Evolutionary conservation across 129 eudicot genomes (phyloP), one percentile per base, ranked within the genome.

Genomic region (Chrysanthemum lavandulifolium): DNA sequence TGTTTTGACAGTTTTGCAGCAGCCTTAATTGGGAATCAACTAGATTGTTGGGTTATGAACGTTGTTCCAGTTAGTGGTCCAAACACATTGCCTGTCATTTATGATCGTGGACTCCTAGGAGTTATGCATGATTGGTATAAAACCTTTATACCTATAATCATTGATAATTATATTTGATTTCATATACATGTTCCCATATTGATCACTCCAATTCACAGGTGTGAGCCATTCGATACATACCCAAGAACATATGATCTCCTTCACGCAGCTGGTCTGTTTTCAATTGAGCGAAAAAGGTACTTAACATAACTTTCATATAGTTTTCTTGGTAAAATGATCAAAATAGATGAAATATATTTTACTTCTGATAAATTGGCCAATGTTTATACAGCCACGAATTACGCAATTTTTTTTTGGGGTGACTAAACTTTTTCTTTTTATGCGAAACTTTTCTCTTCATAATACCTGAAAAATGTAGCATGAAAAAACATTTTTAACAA

Each of bases 41-140:
- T 94, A 70, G 97, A 94, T 83, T 86, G 97, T 68, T 94, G 99
- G 99, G 99, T 94, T 68, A 72, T 94, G 79, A 94, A 94, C 55
- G 99, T 90, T 66, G 93, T 94, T 78, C 97, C 97, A 65, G 85
- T 86, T 75, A 90, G 96, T 65, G 99, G 96, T 16, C 86, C 93
- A 31, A 94, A 94, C 79, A 94, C 97, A 23, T 84, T 94, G 76
- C 99, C 99, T 31, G 92, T 90, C 70, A 94, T 90, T 48, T 94
- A 84, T 74, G 99, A 90, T 76, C 99, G 99, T 66, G 99, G 99
- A 65, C 97, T 94, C 58, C 66, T 94, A 18, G 97, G 99, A 75
- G 99, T 94, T 61, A 84, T 79, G 97, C 99, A 94, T 84, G 99
- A 94, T 72, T 94, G 99, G 99, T 94, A 84, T 45, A 82, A 51